These are phyloP conservation scores for Catenaria anguillulae DNA, from an alignment of 371 early-diverging fungal species.

Conservation along the genomic window DNA sequence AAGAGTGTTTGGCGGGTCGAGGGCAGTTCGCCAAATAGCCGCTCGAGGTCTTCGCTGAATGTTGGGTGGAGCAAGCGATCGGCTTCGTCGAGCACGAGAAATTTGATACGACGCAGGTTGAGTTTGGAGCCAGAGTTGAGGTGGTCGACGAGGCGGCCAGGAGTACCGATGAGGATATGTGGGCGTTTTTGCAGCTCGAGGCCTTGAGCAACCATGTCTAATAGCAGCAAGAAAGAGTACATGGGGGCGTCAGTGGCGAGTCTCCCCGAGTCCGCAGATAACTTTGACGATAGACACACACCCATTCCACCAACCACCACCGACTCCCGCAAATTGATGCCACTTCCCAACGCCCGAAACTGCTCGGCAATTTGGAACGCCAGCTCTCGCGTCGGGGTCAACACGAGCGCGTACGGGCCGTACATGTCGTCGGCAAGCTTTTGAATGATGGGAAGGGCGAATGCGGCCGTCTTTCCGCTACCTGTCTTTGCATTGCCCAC, in stretches of 20 bases:
- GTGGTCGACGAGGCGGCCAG: conserved; percentile 91
- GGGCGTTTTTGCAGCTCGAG: conserved; percentile 71
- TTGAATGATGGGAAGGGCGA: conserved; percentile 94
- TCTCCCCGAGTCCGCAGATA: too few relatives aligned
- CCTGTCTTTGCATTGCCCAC: conserved; percentile 98
- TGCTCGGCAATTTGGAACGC: conserved; percentile 96
- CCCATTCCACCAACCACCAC: conserved; percentile 93
- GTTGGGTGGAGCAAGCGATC: conserved; percentile 77
- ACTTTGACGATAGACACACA: too few relatives aligned
- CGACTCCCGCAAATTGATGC: conserved; percentile 64
- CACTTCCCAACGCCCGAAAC: conserved; percentile 78
- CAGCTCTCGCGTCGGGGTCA: conserved; percentile 95
- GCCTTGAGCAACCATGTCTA: conserved; percentile 86
- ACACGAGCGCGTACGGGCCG: conserved; percentile 82
- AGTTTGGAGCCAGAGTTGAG: conserved; percentile 57
- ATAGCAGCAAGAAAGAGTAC: conserved; percentile 1
- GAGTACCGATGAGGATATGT: conserved; percentile 94
- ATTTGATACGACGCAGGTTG: conserved; percentile 39
- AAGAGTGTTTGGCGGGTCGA: conserved; percentile 74
- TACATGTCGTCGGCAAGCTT: conserved; percentile 80
- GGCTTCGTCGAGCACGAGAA: conserved; percentile 94
- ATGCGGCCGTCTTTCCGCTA: conserved; percentile 98
- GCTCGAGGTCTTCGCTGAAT: conserved; percentile 68
- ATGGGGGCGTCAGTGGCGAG: conserved; percentile 3
- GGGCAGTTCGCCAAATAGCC: conserved; percentile 63